These are phyloP conservation scores for Aspergillus fumigatiaffinis DNA, from an alignment of 2,329 filamentous ascomycete genomes.

Conservation along the genomic window DNA sequence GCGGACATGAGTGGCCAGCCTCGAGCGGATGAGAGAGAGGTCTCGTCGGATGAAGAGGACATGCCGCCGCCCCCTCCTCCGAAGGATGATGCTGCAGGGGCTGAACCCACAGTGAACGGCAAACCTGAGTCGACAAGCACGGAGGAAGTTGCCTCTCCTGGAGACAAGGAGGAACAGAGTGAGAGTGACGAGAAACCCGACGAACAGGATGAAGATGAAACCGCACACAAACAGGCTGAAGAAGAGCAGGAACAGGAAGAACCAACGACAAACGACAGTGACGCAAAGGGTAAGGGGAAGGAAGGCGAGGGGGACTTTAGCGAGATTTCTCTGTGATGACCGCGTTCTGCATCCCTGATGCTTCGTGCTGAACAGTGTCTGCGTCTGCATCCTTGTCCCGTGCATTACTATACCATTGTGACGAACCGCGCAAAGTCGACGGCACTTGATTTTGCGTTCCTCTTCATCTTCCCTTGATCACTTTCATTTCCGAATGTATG, in stretches of 20 bases:
- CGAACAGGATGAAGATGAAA: conserved; percentile 9
- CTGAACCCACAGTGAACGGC: conserved; percentile 17
- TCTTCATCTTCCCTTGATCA: background rate
- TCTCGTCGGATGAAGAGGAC: conserved; percentile 24
- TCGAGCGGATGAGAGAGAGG: conserved; percentile 24
- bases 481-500: background rate
- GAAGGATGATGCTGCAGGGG: conserved; percentile 23
- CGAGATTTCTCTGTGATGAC: conserved; percentile 30
- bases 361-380: conserved; percentile 5
- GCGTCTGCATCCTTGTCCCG: background rate
- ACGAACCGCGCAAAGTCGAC: background rate
- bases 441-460: background rate
- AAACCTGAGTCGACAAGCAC: conserved; percentile 6
- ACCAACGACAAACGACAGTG: conserved; percentile 10
- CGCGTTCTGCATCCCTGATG: conserved; percentile 9
- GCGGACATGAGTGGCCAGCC: conserved; percentile 25
- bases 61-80: conserved; percentile 26
- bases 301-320: conserved; percentile 33
- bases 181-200: conserved; percentile 4
- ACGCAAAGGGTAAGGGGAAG: conserved; percentile 25
- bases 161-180: conserved; percentile 8
- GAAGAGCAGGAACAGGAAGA: conserved; percentile 19
- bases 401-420: background rate
- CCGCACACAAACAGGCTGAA: conserved; percentile 12
- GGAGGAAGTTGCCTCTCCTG: background rate